Base-by-base conservation (phyloP, 352 stramenopile species). In the Achlya hypogyna region DNA sequence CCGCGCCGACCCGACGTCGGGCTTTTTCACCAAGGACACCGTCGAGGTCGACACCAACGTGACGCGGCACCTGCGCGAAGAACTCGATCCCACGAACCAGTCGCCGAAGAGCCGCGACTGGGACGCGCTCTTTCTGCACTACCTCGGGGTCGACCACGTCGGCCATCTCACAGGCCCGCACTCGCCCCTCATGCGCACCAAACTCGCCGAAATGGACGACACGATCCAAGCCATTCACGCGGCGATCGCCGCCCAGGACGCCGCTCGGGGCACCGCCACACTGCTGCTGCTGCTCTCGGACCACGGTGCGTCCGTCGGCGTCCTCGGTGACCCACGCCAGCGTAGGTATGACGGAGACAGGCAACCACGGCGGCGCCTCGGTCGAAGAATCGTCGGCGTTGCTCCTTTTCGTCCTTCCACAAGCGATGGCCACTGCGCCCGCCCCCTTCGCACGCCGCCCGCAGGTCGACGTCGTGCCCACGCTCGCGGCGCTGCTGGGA, bases 1-100 rank as follows among this genome's bases (percentile, higher is more conserved):
- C 65, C 84, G 87, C 4, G 68, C 78, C 0, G 87, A 96, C 53
- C 83, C 78, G 4, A 95, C 87, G 2, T 95, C 86, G 0, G 86
- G 87, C 0, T 96, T 96, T 68, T 96, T 91, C 77, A 93, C 87
- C 20, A 78, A 79, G 60, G 87, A 96, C 72, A 95, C 84, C 0
- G 81, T 91, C 31, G 81, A 94, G 62, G 87, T 96, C 27, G 87
- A 96, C 54, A 47, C 70, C 18, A 96, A 96, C 70, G 85, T 96
- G 20, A 96, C 86, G 40, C 75, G 87, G 3, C 87, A 96, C 70
- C 71, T 96, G 8, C 69, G 54, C 0, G 79, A 94, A n/a, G 87
- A 96, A 60, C 75, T 96, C 29, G 87, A 96, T 56, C 83, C 87
- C 23, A 71, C 32, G 2, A 87, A 93, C 77, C 28, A 70, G 35